Base-by-base conservation (phyloP, 768 basidiomycete genomes). In the Asterophora lycoperdoides region DNA sequence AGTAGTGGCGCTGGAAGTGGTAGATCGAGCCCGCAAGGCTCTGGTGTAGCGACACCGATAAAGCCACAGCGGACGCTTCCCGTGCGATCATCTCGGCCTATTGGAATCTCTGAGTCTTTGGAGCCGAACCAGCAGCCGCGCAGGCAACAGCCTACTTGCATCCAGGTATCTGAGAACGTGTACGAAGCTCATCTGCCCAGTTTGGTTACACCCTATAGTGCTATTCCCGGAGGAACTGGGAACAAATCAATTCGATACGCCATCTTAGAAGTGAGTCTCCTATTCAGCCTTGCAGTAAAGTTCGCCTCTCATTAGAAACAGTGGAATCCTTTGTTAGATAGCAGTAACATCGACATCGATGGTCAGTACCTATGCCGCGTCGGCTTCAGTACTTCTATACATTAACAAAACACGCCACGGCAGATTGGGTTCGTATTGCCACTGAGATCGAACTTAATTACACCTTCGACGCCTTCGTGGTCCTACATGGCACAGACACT, bases 391-490 rank as follows among this genome's bases (percentile, higher is more conserved):
- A 18, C 14, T 19, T 42, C 29, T n/a, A 9, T 29, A 52, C 49
- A 9, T 48, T 28, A 39, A 8, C 40, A 33, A n/a, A 46, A 9
- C 37, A 8, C 30, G 41, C 17, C 36, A 43, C 58, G 33, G 3
- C 46, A 89, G 92, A 93, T 60, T 94, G 92, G 91, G 85, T 93
- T 56, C 77, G 90, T 8, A 84, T 97, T 29, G 89, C 92, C 0
- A 84, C 83, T 1, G 94, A 97, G 60, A 92, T 97, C 56, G 92
- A 95, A 60, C 81, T 93, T 44, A 96, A 96, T 63, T 96, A 96
- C 60, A 64, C 75, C 28, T 97, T 91, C 61, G 94, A 97, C 58
- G 91, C 90, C 0, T 96, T 97, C 60, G 83, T 97, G 15, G 72
- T 96, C 26, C 68, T 95, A 15, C 93, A 95, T 60, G 93, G 93